Conservation (phyloP, 2,329 filamentous ascomycete species). For the Trichophyton schoenleinii region DNA sequence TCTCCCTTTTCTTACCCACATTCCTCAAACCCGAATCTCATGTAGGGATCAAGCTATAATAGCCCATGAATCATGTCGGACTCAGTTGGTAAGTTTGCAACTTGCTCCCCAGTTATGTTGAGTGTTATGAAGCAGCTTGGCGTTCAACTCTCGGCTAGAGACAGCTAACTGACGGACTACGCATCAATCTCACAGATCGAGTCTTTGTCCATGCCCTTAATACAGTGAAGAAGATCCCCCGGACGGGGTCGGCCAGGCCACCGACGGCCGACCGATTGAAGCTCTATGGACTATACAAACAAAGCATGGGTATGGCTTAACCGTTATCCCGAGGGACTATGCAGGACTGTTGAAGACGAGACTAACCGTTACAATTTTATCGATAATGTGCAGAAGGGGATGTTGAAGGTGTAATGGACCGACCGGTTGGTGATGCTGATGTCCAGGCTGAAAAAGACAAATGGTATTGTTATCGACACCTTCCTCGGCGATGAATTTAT, state of each 20-base stretch:
- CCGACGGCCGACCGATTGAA: constrained; percentile 73
- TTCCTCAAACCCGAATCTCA: background rate
- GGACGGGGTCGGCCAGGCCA: constrained; percentile 79
- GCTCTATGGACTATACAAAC: constrained; percentile 97
- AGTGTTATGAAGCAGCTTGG: background rate
- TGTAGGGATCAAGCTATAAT: background rate
- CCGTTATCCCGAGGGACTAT: background rate
- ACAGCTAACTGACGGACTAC: background rate
- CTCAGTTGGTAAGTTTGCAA: constrained; percentile 31
- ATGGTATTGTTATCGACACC: constrained; percentile 39
- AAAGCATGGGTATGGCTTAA: constrained; percentile 64
- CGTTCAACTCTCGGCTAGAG: background rate
- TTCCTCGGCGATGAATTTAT: background rate
- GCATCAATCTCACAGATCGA: constrained; percentile 51
- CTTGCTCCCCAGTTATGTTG: constrained; percentile 84
- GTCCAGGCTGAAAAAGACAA: constrained; percentile 49
- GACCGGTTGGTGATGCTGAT: constrained; percentile 48
- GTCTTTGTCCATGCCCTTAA: constrained; percentile 98
- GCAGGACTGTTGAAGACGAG: background rate
- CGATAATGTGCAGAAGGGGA: constrained; percentile 56
- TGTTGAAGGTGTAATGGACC: constrained; percentile 84
- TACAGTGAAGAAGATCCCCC: constrained; percentile 93
- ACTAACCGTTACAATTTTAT: constrained; percentile 14
- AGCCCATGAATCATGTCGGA: constrained; percentile 29
- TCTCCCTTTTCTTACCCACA: background rate